Evolutionary conservation across 257 asterid genomes (phyloP), one percentile per base, ranked within the genome.

Genomic region (Jacaranda copaia): DNA sequence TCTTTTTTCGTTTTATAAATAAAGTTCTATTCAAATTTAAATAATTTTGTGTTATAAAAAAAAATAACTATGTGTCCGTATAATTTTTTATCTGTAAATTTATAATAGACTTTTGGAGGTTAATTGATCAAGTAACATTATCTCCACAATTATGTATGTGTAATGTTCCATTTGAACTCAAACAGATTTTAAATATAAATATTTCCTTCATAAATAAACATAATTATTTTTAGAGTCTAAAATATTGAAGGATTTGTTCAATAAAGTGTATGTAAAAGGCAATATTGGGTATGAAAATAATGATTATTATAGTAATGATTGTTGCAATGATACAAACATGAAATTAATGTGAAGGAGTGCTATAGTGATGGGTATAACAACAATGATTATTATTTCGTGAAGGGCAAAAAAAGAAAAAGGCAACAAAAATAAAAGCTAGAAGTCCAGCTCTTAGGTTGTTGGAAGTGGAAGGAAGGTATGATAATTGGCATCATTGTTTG

Each of bases 381-480:
- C 51, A 20, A 49, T 75, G 13, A 64, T 39, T 40, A 62, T 9
- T 3, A 49, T 19, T 51, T 16, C 36, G 48, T 15, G 12, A 75
- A 19, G 25, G 10, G 8, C 5, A 25, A 35, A 42, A 52, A 38
- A 3, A 8, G n/a, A 12, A 61, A 13, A 15, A 55, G 53, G 9
- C 6, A 39, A 8, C 64, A 9, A 55, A 38, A 53, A 53, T 7
- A 42, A 65, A 53, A 55, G 48, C 18, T 35, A 14, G 57, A 67
- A 65, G 36, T 67, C 40, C 59, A 76, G 73, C 57, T 53, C 51
- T 65, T 36, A 63, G 65, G 72, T 43, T 19, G 74, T 76, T 76
- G 58, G 5, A 53, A 53, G 80, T 55, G 80, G 74, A 67, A 67
- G 68, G 53, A 76, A 76, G 10, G 11, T 76, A 19, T 43, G 65